Percentiles rank a stretch among this genome's conserved stretches.
phyloP scores from a whole-genome alignment of 805 yeast genomes.

The Kluyveromyces lactis region DNA sequence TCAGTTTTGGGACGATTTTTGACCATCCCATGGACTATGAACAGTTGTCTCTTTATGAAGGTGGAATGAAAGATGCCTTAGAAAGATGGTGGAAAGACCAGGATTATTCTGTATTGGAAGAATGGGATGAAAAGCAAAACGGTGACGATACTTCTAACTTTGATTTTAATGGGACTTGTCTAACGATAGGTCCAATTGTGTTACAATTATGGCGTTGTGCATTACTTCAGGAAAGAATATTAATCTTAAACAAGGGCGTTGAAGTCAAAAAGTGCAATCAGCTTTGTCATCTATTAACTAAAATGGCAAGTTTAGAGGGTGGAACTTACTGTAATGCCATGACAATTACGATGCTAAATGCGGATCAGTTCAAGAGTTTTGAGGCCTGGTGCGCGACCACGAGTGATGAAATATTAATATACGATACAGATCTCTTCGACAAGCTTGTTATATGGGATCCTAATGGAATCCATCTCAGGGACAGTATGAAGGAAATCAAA shows the following conservation, averaged over 20 bases:
- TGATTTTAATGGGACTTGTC: conserved; percentile 16
- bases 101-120: conserved; percentile 8
- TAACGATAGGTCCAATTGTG: conserved; percentile 26
- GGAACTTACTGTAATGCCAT: conserved; percentile 13
- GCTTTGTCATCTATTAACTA: conserved; percentile 20
- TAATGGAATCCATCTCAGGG: conserved; percentile 6
- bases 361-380: conserved; percentile 7
- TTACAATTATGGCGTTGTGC: conserved; percentile 29
- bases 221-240: conserved; percentile 19
- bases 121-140: conserved; percentile 10
- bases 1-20: conserved; percentile 52
- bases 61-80: conserved; percentile 15
- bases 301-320: conserved; percentile 16
- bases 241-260: conserved; percentile 22
- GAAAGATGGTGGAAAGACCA: conserved; percentile 15
- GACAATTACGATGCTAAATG: conserved; percentile 5
- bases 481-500: conserved; percentile 18
- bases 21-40: conserved; percentile 30
- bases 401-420: conserved; percentile 23
- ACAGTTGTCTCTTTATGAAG: conserved; percentile 10
- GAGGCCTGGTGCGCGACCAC: conserved; percentile 24
- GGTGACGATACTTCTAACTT: conserved; percentile 9
- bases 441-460: conserved; percentile 14
- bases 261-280: conserved; percentile 23
- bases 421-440: conserved; percentile 21